phyloP scores from a whole-genome alignment of 768 basidiomycete genomes.

The Candolleomyces eurysporus region DNA sequence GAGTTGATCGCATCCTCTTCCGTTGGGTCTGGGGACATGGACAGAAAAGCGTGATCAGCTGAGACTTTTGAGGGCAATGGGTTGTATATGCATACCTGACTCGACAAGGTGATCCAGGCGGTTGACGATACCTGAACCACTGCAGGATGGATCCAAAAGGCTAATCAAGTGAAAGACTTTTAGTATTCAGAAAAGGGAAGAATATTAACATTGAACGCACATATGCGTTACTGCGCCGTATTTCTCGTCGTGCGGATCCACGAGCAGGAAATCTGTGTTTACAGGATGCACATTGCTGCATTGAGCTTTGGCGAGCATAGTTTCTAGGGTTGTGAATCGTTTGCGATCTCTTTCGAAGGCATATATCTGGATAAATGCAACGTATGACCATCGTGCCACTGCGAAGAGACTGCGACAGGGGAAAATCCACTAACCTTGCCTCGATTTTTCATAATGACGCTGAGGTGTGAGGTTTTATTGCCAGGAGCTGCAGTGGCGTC shows the following conservation, averaged over 20 bases:
- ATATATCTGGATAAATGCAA: constrained; percentile 47
- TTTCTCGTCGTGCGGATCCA: constrained; percentile 63
- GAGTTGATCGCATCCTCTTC: constrained; percentile 44
- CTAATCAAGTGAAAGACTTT: constrained; percentile 34
- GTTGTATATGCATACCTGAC: constrained; percentile 46
- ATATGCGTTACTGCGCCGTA: constrained; percentile 80
- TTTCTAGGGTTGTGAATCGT: constrained; percentile 78
- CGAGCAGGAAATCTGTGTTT: constrained; percentile 79
- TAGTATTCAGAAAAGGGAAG: background rate
- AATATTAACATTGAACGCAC: constrained; percentile 40
- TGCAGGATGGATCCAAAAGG: constrained; percentile 94
- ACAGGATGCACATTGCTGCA: constrained; percentile 78
- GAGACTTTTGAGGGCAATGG: background rate
- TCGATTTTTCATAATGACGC: constrained; percentile 79
- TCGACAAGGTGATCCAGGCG: constrained; percentile 83
- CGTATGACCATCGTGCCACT: background rate
- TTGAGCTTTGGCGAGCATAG: constrained; percentile 82
- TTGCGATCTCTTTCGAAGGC: constrained; percentile 88
- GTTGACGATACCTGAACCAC: constrained; percentile 91
- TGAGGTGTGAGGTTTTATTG: constrained; percentile 95
- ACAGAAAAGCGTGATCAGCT: background rate
- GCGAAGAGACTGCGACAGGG: background rate
- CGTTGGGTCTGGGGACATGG: constrained; percentile 44
- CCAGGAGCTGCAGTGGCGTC: constrained; percentile 97
- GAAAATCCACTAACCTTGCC: constrained; percentile 58